A percentile compares a stretch with the other conserved stretches of the same genome.
phyloP scores from a whole-genome alignment of 23 red algal genomes.

The Gracilaria vermiculophylla region DNA sequence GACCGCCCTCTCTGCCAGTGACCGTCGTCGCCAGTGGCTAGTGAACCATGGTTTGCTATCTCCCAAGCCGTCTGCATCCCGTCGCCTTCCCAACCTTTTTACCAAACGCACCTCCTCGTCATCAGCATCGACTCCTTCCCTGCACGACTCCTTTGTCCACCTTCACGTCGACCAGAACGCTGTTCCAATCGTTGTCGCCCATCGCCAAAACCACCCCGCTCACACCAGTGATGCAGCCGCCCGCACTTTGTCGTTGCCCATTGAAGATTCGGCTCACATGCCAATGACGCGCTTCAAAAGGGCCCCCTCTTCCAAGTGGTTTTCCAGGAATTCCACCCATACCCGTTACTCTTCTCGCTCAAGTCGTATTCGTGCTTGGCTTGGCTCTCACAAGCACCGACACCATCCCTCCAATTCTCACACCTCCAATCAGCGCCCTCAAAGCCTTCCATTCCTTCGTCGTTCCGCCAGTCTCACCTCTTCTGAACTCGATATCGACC shows the following conservation, averaged over 20 bases:
- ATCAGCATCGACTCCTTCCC: neutral
- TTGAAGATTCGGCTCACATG: neutral
- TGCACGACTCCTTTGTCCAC: conserved; percentile 7
- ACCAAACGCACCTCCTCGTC: neutral
- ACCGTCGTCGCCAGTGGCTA: conserved; percentile 5
- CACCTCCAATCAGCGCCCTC: neutral
- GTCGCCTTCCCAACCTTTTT: conserved; percentile 9
- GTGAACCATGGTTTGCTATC: conserved; percentile 14
- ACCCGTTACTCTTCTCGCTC: neutral
- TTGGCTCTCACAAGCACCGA: neutral
- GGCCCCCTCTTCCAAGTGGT: neutral
- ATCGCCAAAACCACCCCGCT: neutral
- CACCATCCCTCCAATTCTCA: neutral
- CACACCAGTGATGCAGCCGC: neutral
- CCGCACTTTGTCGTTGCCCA: neutral
- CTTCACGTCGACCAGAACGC: conserved; percentile 12
- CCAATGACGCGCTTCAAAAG: neutral
- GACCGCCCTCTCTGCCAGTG: neutral
- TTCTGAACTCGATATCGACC: neutral
- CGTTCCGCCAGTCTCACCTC: neutral
- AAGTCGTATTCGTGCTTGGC: conserved; percentile 5
- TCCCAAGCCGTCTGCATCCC: conserved; percentile 5
- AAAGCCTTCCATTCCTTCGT: neutral
- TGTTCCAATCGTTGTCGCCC: conserved; percentile 2
- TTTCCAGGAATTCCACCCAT: conserved; percentile 5